phyloP scores from a whole-genome alignment of 306 rosid species.

The Prunus fruticosa region DNA sequence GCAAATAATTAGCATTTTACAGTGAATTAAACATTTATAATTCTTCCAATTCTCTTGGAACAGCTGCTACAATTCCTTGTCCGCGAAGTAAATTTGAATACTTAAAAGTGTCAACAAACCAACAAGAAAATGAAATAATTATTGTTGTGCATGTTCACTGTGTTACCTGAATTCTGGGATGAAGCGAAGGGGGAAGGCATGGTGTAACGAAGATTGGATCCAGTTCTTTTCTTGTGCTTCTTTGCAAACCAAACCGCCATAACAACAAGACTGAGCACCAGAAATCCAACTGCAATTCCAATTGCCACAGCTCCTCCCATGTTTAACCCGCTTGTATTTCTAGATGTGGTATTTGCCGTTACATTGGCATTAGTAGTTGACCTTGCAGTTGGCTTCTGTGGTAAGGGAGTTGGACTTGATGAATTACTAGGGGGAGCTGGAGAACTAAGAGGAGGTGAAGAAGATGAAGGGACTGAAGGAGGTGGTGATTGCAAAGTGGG shows the following conservation, averaged over 20 bases:
- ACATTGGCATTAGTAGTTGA: constrained; percentile 34
- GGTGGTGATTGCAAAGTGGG: constrained; percentile 56
- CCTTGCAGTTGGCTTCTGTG: constrained; percentile 61
- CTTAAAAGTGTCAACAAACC: neutral
- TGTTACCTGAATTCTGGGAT: constrained; percentile 93
- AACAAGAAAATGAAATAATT: neutral
- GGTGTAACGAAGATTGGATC: constrained; percentile 38
- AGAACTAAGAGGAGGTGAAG: constrained; percentile 52
- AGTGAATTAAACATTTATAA: neutral
- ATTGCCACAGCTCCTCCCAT: constrained; percentile 54
- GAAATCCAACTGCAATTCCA: constrained; percentile 61
- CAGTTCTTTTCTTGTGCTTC: constrained; percentile 54
- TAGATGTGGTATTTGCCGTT: constrained; percentile 21
- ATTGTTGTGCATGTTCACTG: neutral
- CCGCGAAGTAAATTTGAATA: neutral
- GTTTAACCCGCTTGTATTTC: constrained; percentile 40
- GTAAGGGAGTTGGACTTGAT: constrained; percentile 27
- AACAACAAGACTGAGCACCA: constrained; percentile 62
- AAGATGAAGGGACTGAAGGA: constrained; percentile 55
- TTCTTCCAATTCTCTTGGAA: neutral
- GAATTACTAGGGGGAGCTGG: constrained; percentile 42
- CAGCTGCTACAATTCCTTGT: neutral
- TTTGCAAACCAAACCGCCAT: constrained; percentile 59
- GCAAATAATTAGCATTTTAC: neutral
- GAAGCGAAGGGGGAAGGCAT: constrained; percentile 76